Conservation (phyloP, 352 stramenopile species). For the Phytophthora uliginosa region DNA sequence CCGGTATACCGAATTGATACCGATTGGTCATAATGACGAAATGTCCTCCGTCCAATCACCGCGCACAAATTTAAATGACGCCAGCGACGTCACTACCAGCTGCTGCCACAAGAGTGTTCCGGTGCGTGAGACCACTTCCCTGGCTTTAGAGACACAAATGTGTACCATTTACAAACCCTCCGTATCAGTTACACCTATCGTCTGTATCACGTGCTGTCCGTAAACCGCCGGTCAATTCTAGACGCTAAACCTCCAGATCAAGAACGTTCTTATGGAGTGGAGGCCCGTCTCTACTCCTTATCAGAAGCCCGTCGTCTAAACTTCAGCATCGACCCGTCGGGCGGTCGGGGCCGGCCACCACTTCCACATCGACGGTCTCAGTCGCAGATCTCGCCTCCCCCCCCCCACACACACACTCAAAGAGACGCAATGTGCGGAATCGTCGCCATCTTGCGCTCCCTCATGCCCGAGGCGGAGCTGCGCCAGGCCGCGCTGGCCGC, state of each 20-base stretch:
- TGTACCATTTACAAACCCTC: neutral
- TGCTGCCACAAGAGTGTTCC: neutral
- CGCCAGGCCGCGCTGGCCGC: constrained; percentile 95
- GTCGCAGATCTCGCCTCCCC: neutral
- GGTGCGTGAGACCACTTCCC: neutral
- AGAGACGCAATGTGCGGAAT: constrained; percentile 96
- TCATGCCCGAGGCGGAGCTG: constrained; percentile 94
- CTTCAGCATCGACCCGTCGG: neutral
- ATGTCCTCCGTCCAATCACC: neutral
- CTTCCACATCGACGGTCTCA: constrained; percentile 25
- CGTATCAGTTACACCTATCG: neutral
- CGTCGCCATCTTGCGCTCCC: constrained; percentile 98
- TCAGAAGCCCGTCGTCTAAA: constrained; percentile 19
- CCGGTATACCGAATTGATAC: neutral
- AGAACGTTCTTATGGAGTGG: constrained; percentile 58
- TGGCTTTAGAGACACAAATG: neutral
- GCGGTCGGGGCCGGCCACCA: constrained; percentile 1
- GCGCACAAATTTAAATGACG: neutral
- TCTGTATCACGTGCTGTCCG: neutral
- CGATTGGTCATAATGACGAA: neutral
- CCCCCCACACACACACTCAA: neutral
- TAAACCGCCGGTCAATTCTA: neutral
- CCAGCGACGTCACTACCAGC: neutral
- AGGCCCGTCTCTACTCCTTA: constrained; percentile 1
- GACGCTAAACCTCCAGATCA: neutral